Evolutionary conservation across 192 early-diverging fungal genomes (phyloP).

Genomic region (Podila epigama): DNA sequence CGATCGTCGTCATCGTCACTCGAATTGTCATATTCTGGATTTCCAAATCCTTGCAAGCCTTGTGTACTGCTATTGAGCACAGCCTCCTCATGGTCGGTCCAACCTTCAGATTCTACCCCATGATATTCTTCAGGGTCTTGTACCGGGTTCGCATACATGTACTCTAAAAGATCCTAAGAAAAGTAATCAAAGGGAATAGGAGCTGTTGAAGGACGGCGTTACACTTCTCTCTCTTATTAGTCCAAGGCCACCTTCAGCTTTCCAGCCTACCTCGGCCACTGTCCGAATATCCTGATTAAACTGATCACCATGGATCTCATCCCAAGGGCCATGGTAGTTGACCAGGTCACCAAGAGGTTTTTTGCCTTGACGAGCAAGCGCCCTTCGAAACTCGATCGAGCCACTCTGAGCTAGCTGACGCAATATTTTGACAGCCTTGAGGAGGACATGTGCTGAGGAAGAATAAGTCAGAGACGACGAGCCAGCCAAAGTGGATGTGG

Average conservation of each 20-base stretch:
- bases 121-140: constrained; percentile 7
- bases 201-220: not conserved
- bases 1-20: constrained; percentile 9
- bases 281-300: constrained; percentile 29
- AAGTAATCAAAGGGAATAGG: not conserved
- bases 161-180: constrained; percentile 33
- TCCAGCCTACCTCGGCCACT: constrained; percentile 27
- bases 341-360: constrained; percentile 13
- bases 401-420: constrained; percentile 39
- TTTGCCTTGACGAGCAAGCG: constrained; percentile 24
- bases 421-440: constrained; percentile 45
- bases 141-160: constrained; percentile 46
- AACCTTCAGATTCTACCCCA: not conserved
- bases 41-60: constrained; percentile 28
- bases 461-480: constrained; percentile 13
- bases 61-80: constrained; percentile 31
- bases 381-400: constrained; percentile 23
- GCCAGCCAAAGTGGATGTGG: not conserved
- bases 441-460: constrained; percentile 23
- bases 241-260: too few relatives aligned
- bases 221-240: not conserved
- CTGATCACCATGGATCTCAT: constrained; percentile 40
- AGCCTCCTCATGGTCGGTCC: constrained; percentile 18
- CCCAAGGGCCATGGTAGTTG: constrained; percentile 33
- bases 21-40: constrained; percentile 34